Conservation (phyloP, 1,284 basidiomycete species). For the Calocybe gambosa region DNA sequence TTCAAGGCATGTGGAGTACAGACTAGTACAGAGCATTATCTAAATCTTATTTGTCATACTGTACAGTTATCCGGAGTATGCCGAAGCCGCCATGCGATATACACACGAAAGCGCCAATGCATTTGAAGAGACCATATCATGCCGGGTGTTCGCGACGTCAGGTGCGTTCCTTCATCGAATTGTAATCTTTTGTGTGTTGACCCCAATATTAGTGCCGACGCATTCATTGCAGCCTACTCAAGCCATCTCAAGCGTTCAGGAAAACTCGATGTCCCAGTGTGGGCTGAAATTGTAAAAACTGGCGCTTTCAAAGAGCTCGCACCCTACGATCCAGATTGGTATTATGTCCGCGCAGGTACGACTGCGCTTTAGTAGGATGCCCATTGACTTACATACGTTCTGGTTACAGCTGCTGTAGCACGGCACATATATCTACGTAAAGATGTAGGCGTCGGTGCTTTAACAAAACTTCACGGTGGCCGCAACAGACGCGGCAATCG, state of each 20-base stretch:
- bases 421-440: slow-evolving; percentile 99
- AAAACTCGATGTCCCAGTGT: slow-evolving; percentile 97
- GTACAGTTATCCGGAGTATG: slow-evolving; percentile 36
- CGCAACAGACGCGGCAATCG: slow-evolving; percentile 94
- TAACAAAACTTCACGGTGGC: slow-evolving; percentile 96
- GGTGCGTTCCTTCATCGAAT: slow-evolving; percentile 38
- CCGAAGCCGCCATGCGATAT: slow-evolving; percentile 30
- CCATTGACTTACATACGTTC: slow-evolving; percentile 1
- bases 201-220: slow-evolving; percentile 62
- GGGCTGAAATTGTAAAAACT: slow-evolving; percentile 99
- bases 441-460: slow-evolving; percentile 94
- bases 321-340: slow-evolving; percentile 99
- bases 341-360: slow-evolving; percentile 95
- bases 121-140: slow-evolving; percentile 51
- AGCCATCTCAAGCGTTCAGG: slow-evolving; percentile 94
- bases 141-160: slow-evolving; percentile 91
- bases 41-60: slow-evolving; percentile 23
- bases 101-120: slow-evolving; percentile 37
- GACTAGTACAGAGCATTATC: too few species aligned
- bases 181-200: slow-evolving; percentile 16
- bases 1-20: background rate
- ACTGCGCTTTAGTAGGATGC: too few species aligned
- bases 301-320: slow-evolving; percentile 97
- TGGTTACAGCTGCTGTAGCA: slow-evolving; percentile 79
- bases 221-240: slow-evolving; percentile 88